Evolutionary conservation across 129 eudicot species (phyloP).

Genomic region (Deinandra increscens): DNA sequence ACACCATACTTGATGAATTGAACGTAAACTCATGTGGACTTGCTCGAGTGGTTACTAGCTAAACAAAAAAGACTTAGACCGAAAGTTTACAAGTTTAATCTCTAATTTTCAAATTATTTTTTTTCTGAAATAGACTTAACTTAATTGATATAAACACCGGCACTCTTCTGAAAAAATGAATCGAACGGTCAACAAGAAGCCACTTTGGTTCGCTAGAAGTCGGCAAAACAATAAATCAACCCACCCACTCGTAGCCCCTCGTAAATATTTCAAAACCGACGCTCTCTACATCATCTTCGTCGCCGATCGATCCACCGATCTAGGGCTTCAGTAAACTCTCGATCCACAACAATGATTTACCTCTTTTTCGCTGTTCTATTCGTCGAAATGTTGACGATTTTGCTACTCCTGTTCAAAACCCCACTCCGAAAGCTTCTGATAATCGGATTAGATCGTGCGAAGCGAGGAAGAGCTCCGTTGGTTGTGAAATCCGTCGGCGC

Average conservation of each 20-base stretch:
- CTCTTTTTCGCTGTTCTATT: constrained; percentile 45
- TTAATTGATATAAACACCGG: no score
- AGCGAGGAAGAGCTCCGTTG: constrained; percentile 71
- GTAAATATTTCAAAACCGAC: constrained; percentile 4
- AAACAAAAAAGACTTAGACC: no score
- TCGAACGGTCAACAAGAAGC: constrained; percentile 18
- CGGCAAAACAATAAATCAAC: constrained; percentile 27
- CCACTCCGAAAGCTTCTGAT: constrained; percentile 65
- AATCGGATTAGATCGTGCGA: constrained; percentile 51
- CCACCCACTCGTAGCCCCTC: neutral
- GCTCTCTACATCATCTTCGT: neutral
- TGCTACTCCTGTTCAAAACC: constrained; percentile 59
- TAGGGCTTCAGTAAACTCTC: neutral
- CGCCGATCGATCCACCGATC: constrained; percentile 20
- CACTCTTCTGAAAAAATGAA: neutral
- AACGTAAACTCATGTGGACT: no score
- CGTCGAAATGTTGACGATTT: constrained; percentile 49
- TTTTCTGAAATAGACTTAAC: no score
- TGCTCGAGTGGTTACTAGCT: no score
- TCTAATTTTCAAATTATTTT: no score
- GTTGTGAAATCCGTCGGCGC: constrained; percentile 58
- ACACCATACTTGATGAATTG: no score
- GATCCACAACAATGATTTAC: constrained; percentile 45
- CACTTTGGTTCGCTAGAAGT: constrained; percentile 3
- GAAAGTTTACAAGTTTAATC: no score